Evolutionary conservation across 2,329 filamentous ascomycete species (phyloP), one percentile per base, ranked within the genome.

Genomic region (Alternaria atra): DNA sequence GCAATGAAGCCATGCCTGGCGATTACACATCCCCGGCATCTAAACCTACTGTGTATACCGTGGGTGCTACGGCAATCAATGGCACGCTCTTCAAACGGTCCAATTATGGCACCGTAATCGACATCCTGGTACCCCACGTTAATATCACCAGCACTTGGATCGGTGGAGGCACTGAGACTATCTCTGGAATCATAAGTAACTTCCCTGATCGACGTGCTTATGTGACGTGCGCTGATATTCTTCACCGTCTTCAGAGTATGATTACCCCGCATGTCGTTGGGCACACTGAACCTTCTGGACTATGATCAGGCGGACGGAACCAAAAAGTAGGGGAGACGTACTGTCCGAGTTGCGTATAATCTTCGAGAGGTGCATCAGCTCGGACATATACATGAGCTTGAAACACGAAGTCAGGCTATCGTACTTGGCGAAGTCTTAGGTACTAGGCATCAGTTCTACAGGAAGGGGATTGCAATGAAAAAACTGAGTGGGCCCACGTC

Each of bases 231-330:
- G 20, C 46, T 50, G n/a, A 50, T 13, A 5, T 12, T 35, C 8
- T 35, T 9, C 20, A 8, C 20, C 5, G 12, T 35, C 8, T 35
- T 7, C 20, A 50, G 6, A 86, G 83, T 37, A 90, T 90, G 88
- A 88, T 90, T 34, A 85, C 85, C n/a, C 90, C 90, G 5, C 89
- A 91, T 74, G 82, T 92, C 54, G 84, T 87, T 35, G 90, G 78
- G 78, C 53, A 85, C 82, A 40, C 65, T 69, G 61, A 86, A 87
- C 77, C 63, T 76, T 40, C 74, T 88, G 39, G 83, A 82, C 50
- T 86, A 84, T 74, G 87, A 87, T 74, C 82, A 82, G 2, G 58
- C 55, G 3, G 42, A 51, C n/a, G 37, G 25, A 17, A 42, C 7
- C 6, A 32, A 23, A 6, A 12, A 15, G n/a, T 52, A 52, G 6